Base-by-base conservation (phyloP, 192 early-diverging fungal genomes). In the Lunasporangiospora selenospora region DNA sequence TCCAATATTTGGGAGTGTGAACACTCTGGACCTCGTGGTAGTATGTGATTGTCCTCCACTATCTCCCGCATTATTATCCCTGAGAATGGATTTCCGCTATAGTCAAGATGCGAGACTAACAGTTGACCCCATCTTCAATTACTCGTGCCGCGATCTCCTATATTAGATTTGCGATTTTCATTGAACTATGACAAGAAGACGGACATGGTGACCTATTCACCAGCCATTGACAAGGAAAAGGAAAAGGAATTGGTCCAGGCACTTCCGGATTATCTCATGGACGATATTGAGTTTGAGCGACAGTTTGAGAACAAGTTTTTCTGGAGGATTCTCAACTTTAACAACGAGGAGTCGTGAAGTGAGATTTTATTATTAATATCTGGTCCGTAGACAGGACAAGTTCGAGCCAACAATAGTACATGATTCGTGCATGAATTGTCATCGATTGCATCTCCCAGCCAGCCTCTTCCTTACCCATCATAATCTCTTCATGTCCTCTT, bases 301-400 rank as follows among this genome's bases (percentile, higher is more conserved):
- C n/a, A 52, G 16, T 58, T 45, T 13, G 60, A 73, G 21, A 62
- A 53, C 34, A 73, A 73, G 23, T 63, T 73, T 27, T 73, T 73
- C 21, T 58, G 61, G 60, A 57, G 55, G 33, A 57, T 73, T 7
- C 49, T 73, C 18, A 53, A 50, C 24, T 63, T 62, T 15, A 62
- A 73, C 50, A 48, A 63, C 36, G 69, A 63, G 5, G 50, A 58
- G 2, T 10, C 53, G 0, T 42, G 16, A 42, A 4, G 24, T 43
- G 53, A 55, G 53, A n/a, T n/a, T n/a, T n/a, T n/a, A n/a, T n/a
- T n/a, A n/a, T n/a, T n/a, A n/a, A n/a, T n/a, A n/a, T n/a, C n/a
- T n/a, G n/a, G n/a, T n/a, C n/a, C n/a, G n/a, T n/a, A n/a, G n/a
- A n/a, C n/a, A n/a, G n/a, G n/a, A n/a, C n/a, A n/a, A n/a, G n/a